Evolutionary conservation across 2,329 filamentous ascomycete genomes (phyloP).

Genomic region (Neonectria coccinea): DNA sequence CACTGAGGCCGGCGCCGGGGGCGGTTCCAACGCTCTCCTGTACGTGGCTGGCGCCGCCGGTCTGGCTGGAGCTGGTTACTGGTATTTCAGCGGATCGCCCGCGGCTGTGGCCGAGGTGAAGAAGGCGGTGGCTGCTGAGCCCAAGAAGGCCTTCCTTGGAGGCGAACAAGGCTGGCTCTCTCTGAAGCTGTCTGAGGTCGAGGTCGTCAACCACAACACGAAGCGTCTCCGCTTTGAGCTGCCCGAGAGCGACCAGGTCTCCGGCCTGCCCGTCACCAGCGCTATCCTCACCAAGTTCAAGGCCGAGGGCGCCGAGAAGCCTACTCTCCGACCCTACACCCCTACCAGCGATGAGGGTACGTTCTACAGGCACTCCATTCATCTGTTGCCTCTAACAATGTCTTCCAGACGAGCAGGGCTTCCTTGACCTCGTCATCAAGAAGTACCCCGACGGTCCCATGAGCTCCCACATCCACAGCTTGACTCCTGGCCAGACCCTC

Average conservation of each 20-base stretch:
- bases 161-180: slow-evolving; percentile 91
- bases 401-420: slow-evolving; percentile 76
- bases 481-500: slow-evolving; percentile 84
- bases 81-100: slow-evolving; percentile 65
- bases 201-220: slow-evolving; percentile 91
- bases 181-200: slow-evolving; percentile 81
- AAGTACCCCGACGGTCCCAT: slow-evolving; percentile 91
- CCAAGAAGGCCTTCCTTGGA: slow-evolving; percentile 73
- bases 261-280: slow-evolving; percentile 84
- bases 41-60: slow-evolving; percentile 71
- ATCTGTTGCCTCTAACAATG: slow-evolving; percentile 25
- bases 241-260: slow-evolving; percentile 84
- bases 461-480: slow-evolving; percentile 87
- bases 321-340: slow-evolving; percentile 91
- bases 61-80: slow-evolving; percentile 68
- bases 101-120: slow-evolving; percentile 62
- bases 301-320: slow-evolving; percentile 83
- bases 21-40: slow-evolving; percentile 69
- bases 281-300: slow-evolving; percentile 94
- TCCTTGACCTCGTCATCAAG: slow-evolving; percentile 91
- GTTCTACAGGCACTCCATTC: slow-evolving; percentile 36
- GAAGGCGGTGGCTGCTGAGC: slow-evolving; percentile 64
- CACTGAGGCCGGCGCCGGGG: slow-evolving; percentile 66
- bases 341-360: slow-evolving; percentile 86
- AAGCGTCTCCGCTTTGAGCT: slow-evolving; percentile 92